Conservation (phyloP, 1,284 basidiomycete species). For the Cutaneotrichosporon sp. region DNA sequence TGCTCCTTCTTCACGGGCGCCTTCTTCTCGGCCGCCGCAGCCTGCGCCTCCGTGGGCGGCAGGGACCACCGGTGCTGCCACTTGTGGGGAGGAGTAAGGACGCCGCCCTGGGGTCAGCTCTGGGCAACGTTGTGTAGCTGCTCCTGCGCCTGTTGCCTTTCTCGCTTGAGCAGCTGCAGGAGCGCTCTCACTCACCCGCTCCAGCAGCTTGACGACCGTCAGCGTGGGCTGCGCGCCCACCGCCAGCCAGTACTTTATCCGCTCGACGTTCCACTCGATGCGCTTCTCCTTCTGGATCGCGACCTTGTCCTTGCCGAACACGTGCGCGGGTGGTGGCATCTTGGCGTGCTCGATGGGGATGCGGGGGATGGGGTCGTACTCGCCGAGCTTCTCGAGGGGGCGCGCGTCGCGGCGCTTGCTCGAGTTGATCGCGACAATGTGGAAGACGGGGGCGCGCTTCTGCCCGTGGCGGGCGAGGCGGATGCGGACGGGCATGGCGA, state of each 20-base stretch:
- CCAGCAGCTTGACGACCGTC: slow-evolving; percentile 73
- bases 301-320: slow-evolving; percentile 40
- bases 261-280: slow-evolving; percentile 84
- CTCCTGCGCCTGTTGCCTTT: no score
- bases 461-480: slow-evolving; percentile 83
- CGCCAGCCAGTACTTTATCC: slow-evolving; percentile 86
- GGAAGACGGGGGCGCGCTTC: slow-evolving; percentile 77
- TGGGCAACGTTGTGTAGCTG: no score
- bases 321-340: slow-evolving; percentile 39
- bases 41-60: background rate
- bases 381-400: slow-evolving; percentile 84
- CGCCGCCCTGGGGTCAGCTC: slow-evolving; percentile 40
- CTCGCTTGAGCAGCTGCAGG: no score
- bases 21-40: slow-evolving; percentile 6
- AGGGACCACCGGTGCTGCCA: slow-evolving; percentile 46
- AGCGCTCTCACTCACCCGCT: slow-evolving; percentile 64
- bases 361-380: slow-evolving; percentile 71
- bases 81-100: slow-evolving; percentile 43
- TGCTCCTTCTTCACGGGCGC: background rate
- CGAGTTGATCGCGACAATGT: slow-evolving; percentile 79
- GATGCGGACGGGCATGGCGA: slow-evolving; percentile 75
- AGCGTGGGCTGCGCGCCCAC: slow-evolving; percentile 82
- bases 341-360: slow-evolving; percentile 24
- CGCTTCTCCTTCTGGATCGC: slow-evolving; percentile 62
- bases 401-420: slow-evolving; percentile 77